Evolutionary conservation across 192 early-diverging fungal genomes (phyloP), one percentile per base, ranked within the genome.

Genomic region (Coemansia sp.): DNA sequence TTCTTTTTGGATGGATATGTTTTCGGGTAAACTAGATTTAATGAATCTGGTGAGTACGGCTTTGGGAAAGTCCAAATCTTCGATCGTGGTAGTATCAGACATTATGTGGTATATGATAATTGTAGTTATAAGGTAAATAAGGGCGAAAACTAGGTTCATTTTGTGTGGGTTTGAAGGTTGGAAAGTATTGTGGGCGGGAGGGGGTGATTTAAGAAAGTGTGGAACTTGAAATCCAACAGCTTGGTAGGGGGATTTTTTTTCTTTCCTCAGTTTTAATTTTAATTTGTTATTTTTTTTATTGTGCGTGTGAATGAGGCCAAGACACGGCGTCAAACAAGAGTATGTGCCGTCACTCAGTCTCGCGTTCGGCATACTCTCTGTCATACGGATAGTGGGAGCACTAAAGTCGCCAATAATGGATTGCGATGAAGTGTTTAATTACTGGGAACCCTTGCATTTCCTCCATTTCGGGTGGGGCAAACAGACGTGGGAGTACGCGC

Each of bases 401-500:
- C 53, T 80, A 13, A 66, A 35, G 21, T 37, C 77, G 21, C 83
- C 83, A 23, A 66, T 80, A 19, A 74, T 75, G 66, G 83, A 85
- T 67, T 85, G 83, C 68, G 83, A 85, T 66, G 83, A 95, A 67
- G 90, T 95, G 17, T 98, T 91, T 85, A 99, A 98, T 85, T 99
- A 94, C 82, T 98, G 94, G 94, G 97, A 99, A 74, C 92, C 95
- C 11, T 84, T 90, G 30, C 96, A 99, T 72, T 94, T 93, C 66
- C 73, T 96, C 28, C 87, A 91, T 35, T 88, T 93, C 68, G 93
- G 94, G 0, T 75, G 72, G 66, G 97, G 96, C 62, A 86, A 94
- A 55, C 92, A 97, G 77, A 98, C 97, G 10, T 99, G 97, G 97
- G 97, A 99, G 73, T 98, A 98, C 73, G 90, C 93, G 3, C 93